Percentiles rank a stretch among this genome's conserved stretches.
Evolutionary conservation across 2,329 filamentous ascomycete genomes (phyloP).

Genomic region (Venturiaceae sp.): DNA sequence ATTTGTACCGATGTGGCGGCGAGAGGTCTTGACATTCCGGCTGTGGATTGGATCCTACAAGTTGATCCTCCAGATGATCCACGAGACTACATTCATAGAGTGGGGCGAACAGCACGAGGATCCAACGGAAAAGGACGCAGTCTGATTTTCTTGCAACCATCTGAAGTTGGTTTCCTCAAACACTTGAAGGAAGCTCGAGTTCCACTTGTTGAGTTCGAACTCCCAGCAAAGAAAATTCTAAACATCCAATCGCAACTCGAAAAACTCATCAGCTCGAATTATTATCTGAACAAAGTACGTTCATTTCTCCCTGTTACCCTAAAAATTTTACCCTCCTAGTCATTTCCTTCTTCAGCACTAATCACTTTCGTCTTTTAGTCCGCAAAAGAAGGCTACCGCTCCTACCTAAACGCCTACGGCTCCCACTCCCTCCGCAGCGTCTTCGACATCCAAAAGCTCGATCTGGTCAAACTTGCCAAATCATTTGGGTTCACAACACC

Average conservation of each 20-base stretch:
- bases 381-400: conserved; percentile 66
- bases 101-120: conserved; percentile 87
- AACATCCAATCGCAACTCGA: conserved; percentile 69
- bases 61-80: conserved; percentile 92
- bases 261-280: conserved; percentile 89
- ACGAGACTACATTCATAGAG: conserved; percentile 71
- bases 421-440: conserved; percentile 75
- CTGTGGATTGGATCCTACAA: conserved; percentile 93
- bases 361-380: conserved; percentile 30
- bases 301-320: conserved; percentile 22
- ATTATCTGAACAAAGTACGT: conserved; percentile 76
- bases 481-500: conserved; percentile 71
- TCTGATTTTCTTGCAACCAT: conserved; percentile 87
- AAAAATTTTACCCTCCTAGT: conserved; percentile 12
- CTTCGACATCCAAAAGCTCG: conserved; percentile 74
- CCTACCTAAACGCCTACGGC: conserved; percentile 91
- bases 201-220: conserved; percentile 92
- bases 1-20: conserved; percentile 97
- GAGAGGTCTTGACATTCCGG: conserved; percentile 87
- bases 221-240: conserved; percentile 83
- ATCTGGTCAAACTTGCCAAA: conserved; percentile 76
- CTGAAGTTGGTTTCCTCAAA: conserved; percentile 83
- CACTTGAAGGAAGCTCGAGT: conserved; percentile 88
- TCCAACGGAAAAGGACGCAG: conserved; percentile 75
- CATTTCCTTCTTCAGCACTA: background rate